Conservation (phyloP, 129 eudicot genomes). For the Helichrysum umbraculigerum region DNA sequence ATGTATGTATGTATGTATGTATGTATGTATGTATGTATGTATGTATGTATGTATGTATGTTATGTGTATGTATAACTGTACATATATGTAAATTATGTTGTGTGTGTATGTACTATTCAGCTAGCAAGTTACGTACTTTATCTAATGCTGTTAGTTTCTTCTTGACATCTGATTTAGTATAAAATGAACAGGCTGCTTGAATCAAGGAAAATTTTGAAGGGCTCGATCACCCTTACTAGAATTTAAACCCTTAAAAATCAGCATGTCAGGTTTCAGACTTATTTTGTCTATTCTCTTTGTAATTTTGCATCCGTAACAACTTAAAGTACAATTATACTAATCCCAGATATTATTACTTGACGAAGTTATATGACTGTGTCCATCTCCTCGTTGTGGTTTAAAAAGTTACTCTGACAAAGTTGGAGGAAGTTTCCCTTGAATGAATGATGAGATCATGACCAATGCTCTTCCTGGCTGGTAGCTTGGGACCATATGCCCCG, state of each 20-base stretch:
- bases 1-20: too few relatives aligned
- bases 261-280: constrained; percentile 7
- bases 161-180: too few relatives aligned
- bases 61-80: too few relatives aligned
- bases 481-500: constrained; percentile 60
- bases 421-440: constrained; percentile 51
- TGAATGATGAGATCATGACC: constrained; percentile 54
- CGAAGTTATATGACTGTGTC: neutral
- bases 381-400: neutral
- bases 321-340: constrained; percentile 1
- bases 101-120: too few relatives aligned
- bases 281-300: constrained; percentile 9
- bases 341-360: neutral
- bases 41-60: too few relatives aligned
- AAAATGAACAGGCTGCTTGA: too few relatives aligned
- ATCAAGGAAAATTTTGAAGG: too few relatives aligned
- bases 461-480: constrained; percentile 59
- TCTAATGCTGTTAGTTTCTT: too few relatives aligned
- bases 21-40: too few relatives aligned
- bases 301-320: neutral
- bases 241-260: constrained; percentile 14
- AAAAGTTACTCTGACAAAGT: constrained; percentile 20
- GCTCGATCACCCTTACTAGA: neutral
- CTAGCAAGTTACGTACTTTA: too few relatives aligned
- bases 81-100: too few relatives aligned